Evolutionary conservation across 2,329 filamentous ascomycete genomes (phyloP), one percentile per base, ranked within the genome.

Genomic region (Phaeophleospora eucalypticola): DNA sequence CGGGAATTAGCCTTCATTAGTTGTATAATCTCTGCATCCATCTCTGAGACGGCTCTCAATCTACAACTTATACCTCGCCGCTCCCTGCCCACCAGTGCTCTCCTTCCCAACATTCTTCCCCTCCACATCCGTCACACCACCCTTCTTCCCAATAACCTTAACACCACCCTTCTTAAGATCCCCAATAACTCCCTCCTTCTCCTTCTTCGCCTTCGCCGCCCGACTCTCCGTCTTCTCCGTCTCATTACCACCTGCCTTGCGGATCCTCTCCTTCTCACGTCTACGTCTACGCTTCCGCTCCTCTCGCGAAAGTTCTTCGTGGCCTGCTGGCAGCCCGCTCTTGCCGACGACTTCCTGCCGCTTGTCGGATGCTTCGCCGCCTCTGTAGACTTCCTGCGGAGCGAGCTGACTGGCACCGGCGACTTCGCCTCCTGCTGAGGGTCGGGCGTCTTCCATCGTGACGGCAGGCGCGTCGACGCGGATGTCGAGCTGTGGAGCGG

Each of bases 371-470:
- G 58, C 61, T 60, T 85, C 82, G 51, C 83, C 82, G n/a, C 88
- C 82, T 60, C 82, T 83, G 74, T 97, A 98, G 19, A 98, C 78
- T 68, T 98, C 93, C 65, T 97, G 93, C 2, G 93, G 93, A 37
- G 93, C 93, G 50, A 98, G 79, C 74, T 86, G 86, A 61, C 84
- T 87, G 19, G 70, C 66, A 19, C 81, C 81, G 12, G 77, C 76
- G 48, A 89, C 81, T 35, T 86, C 87, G 61, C 84, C 83, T 36
- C 87, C 86, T 0, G 85, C 88, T 14, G 86, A 84, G 6, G 93
- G 91, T 60, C 95, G 86, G 1, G 89, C 91, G 64, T 98, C 93
- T 72, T 98, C 93, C 86, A 97, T 95, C 57, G 81, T 79, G 55
- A 97, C 84, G 3, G 87, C 89, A n/a, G 90, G 88, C 3, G 93